Conservation (phyloP, 768 basidiomycete genomes). For the Trametes cinnabarina region DNA sequence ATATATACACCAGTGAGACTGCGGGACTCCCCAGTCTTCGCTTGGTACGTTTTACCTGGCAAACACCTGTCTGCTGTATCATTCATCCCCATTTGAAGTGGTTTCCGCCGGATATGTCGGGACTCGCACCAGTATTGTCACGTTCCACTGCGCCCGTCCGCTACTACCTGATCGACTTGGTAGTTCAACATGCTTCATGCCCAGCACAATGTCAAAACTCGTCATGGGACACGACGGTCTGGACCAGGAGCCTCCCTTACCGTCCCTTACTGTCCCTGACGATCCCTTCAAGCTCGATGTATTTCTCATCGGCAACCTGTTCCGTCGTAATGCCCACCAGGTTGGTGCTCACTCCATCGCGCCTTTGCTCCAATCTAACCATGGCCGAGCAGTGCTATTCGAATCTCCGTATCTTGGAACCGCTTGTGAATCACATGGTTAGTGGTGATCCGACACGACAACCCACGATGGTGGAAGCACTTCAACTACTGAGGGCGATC, state of each 20-base stretch:
- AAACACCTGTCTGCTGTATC: too few species aligned
- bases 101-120: background rate
- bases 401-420: too few species aligned
- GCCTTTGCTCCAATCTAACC: too few species aligned
- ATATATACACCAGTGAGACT: too few species aligned
- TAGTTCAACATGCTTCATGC: constrained; percentile 20
- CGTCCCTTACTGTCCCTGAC: constrained; percentile 18
- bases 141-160: constrained; percentile 8
- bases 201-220: background rate
- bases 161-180: constrained; percentile 31
- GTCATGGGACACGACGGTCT: constrained; percentile 17
- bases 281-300: constrained; percentile 28
- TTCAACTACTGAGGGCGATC: too few species aligned
- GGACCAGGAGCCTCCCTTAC: constrained; percentile 23
- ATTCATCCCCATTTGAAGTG: constrained; percentile 17
- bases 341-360: too few species aligned
- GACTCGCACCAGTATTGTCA: background rate
- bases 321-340: constrained; percentile 2
- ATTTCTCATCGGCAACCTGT: constrained; percentile 24
- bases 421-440: too few species aligned
- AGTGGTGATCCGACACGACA: too few species aligned
- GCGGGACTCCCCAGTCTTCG: too few species aligned
- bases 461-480: too few species aligned
- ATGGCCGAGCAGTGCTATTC: too few species aligned
- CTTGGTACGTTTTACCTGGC: too few species aligned